phyloP scores from a whole-genome alignment of 2,329 filamentous ascomycete species.

The Monilinia laxa region DNA sequence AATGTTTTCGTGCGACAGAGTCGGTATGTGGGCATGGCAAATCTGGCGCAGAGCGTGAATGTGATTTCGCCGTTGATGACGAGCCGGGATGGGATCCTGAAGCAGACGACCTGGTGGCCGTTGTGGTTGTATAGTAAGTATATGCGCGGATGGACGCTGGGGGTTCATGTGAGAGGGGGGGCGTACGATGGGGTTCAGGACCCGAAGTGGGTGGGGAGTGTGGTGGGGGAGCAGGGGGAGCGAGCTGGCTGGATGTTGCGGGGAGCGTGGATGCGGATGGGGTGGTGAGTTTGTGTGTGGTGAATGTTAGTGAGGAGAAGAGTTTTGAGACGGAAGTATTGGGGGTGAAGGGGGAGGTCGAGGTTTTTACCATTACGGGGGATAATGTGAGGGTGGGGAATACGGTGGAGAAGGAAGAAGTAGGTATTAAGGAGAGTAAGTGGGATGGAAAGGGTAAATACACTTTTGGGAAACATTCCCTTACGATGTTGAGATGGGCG shows the following conservation, averaged over 20 bases:
- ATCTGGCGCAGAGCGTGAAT: slow-evolving; percentile 66
- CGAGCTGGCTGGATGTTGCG: slow-evolving; percentile 69
- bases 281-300: slow-evolving; percentile 64
- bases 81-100: slow-evolving; percentile 53
- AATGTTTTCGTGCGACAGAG: slow-evolving; percentile 65
- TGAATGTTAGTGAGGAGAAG: slow-evolving; percentile 65
- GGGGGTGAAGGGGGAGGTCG: slow-evolving; percentile 54
- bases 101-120: slow-evolving; percentile 66
- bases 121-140: slow-evolving; percentile 61
- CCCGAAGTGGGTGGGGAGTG: slow-evolving; percentile 63
- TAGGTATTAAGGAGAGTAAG: slow-evolving; percentile 57
- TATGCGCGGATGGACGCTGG: slow-evolving; percentile 72
- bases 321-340: slow-evolving; percentile 60
- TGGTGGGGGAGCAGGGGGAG: slow-evolving; percentile 56
- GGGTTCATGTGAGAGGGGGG: slow-evolving; percentile 60
- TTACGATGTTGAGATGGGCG: slow-evolving; percentile 62
- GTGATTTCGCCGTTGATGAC: slow-evolving; percentile 69
- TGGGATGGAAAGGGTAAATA: slow-evolving; percentile 65
- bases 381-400: slow-evolving; percentile 59
- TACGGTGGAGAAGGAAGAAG: slow-evolving; percentile 60
- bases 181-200: slow-evolving; percentile 67
- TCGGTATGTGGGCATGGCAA: slow-evolving; percentile 63
- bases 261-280: slow-evolving; percentile 59
- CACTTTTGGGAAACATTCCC: slow-evolving; percentile 66
- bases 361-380: slow-evolving; percentile 64